A percentile compares a stretch with the other conserved stretches of the same genome.
These are phyloP conservation scores for Diversispora epigaea DNA, from an alignment of 192 early-diverging fungal species.

Conservation along the genomic window DNA sequence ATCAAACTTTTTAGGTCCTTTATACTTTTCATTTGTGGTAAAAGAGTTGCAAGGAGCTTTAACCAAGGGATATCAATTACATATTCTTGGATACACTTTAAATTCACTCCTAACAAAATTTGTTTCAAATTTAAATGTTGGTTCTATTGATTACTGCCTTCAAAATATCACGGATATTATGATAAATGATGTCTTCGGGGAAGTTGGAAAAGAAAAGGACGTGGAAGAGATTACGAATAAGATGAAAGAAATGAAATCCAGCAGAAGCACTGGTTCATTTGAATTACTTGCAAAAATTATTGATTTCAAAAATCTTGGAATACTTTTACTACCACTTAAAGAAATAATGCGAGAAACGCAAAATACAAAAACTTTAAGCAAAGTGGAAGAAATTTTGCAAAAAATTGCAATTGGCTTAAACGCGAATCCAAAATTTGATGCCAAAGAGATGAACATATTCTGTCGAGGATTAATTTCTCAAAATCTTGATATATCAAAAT, in stretches of 20 bases:
- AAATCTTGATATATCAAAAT: constrained; percentile 73
- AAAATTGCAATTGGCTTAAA: constrained; percentile 77
- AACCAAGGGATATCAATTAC: constrained; percentile 83
- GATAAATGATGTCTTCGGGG: constrained; percentile 91
- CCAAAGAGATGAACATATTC: constrained; percentile 74
- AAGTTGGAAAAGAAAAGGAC: constrained; percentile 84
- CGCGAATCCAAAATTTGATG: constrained; percentile 67
- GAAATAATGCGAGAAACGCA: constrained; percentile 84
- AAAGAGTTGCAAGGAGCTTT: constrained; percentile 79
- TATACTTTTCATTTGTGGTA: constrained; percentile 86
- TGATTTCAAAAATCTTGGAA: constrained; percentile 62
- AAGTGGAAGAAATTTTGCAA: constrained; percentile 79
- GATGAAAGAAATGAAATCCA: constrained; percentile 86
- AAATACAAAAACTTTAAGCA: constrained; percentile 67
- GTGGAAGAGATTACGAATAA: constrained; percentile 85
- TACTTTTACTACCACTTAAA: constrained; percentile 82
- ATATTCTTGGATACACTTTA: constrained; percentile 94
- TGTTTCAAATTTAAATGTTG: constrained; percentile 55
- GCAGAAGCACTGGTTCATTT: constrained; percentile 83
- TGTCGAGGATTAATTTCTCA: constrained; percentile 84
- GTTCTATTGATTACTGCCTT: constrained; percentile 79
- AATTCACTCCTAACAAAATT: constrained; percentile 79
- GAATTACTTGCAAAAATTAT: constrained; percentile 77
- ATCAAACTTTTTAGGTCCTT: constrained; percentile 74
- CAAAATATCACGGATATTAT: constrained; percentile 70